These are phyloP conservation scores for Pichia nakasei DNA, from an alignment of 805 yeast genomes.

Conservation along the genomic window DNA sequence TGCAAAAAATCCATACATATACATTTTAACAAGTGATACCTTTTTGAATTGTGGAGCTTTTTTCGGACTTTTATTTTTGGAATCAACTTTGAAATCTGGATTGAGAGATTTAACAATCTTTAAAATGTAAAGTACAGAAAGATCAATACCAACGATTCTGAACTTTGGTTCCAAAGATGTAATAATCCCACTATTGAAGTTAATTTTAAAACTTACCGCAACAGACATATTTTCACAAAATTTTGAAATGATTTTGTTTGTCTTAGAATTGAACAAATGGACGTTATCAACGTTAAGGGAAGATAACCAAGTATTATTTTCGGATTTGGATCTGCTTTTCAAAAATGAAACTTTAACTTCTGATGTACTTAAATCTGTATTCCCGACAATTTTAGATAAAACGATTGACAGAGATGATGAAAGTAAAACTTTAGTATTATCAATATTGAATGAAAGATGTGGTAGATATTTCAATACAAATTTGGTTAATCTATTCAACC, in stretches of 20 bases:
- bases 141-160: slow-evolving; percentile 7
- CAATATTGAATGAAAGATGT: slow-evolving; percentile 14
- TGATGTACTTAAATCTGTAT: slow-evolving; percentile 6
- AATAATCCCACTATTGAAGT: slow-evolving; percentile 14
- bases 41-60: background rate
- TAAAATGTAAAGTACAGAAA: slow-evolving; percentile 15
- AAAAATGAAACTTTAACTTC: slow-evolving; percentile 2
- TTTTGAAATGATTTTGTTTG: slow-evolving; percentile 3
- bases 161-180: slow-evolving; percentile 8
- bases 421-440: slow-evolving; percentile 7
- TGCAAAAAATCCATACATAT: slow-evolving; percentile 12
- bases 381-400: background rate
- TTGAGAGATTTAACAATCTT: slow-evolving; percentile 1
- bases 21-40: slow-evolving; percentile 7
- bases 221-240: slow-evolving; percentile 5
- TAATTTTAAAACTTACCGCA: slow-evolving; percentile 12
- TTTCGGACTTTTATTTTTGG: background rate
- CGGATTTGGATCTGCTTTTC: background rate
- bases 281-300: slow-evolving; percentile 3
- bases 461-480: slow-evolving; percentile 17
- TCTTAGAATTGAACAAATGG: background rate
- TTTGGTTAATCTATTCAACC: slow-evolving; percentile 8
- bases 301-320: slow-evolving; percentile 4
- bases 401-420: slow-evolving; percentile 2
- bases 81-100: background rate